phyloP scores from a whole-genome alignment of 768 basidiomycete genomes.

The Kwoniella europaea region DNA sequence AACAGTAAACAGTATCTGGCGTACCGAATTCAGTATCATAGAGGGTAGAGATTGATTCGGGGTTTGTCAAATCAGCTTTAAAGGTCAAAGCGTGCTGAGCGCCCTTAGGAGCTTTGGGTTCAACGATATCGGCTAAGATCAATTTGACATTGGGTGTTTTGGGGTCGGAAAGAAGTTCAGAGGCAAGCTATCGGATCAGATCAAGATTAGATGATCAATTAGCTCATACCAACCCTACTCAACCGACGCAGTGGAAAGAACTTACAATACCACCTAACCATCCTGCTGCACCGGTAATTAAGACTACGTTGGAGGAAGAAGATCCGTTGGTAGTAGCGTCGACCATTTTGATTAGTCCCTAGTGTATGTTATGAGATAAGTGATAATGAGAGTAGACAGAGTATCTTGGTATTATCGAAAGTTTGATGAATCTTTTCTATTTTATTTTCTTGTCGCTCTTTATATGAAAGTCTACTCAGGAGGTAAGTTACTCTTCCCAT shows the following conservation, averaged over 20 bases:
- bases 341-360: slow-evolving; percentile 25
- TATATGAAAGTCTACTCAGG: no score
- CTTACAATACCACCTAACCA: slow-evolving; percentile 57
- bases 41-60: slow-evolving; percentile 46
- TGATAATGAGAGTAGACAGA: no score
- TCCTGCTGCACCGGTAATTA: slow-evolving; percentile 57
- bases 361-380: neutral
- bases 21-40: slow-evolving; percentile 55
- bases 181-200: slow-evolving; percentile 39
- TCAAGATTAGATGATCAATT: neutral
- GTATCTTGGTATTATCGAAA: no score
- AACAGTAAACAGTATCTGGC: slow-evolving; percentile 57
- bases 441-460: no score
- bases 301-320: slow-evolving; percentile 43
- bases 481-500: no score
- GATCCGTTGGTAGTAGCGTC: slow-evolving; percentile 23
- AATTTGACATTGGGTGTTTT: slow-evolving; percentile 60
- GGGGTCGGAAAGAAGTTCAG: slow-evolving; percentile 47
- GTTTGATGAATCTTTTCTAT: no score
- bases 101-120: slow-evolving; percentile 55
- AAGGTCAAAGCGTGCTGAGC: slow-evolving; percentile 45
- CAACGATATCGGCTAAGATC: slow-evolving; percentile 64
- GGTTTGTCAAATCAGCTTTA: slow-evolving; percentile 55
- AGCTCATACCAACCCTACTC: neutral
- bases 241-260: neutral